Base-by-base conservation (phyloP, 2,329 filamentous ascomycete genomes). In the Colletotrichum nymphaeae region DNA sequence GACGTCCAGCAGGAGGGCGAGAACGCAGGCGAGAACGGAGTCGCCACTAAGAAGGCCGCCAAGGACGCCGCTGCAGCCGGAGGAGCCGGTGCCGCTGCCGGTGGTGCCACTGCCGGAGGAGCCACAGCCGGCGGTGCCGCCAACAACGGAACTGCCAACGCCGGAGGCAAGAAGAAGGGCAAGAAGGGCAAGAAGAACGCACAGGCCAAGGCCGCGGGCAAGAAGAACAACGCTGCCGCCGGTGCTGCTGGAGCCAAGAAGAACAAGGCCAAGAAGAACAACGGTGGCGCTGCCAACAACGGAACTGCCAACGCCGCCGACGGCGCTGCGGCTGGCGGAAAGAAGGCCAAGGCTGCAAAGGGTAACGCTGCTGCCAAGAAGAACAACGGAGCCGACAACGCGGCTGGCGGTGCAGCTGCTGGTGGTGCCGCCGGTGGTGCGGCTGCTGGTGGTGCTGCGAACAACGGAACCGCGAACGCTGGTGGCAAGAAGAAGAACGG, bases 281-380 rank as follows among this genome's bases (percentile, higher is more conserved):
- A 66, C 28, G 68, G 56, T 14, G 67, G 37, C 7, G 68, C 68
- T 9, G 69, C 69, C 16, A 70, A 70, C 19, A 75, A 74, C 57
- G 72, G 67, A 30, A 74, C 72, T 5, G 68, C 72, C 28, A 53
- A 62, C 11, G 72, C 71, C 14, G 35, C 5, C 26, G 67, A 56
- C 4, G 69, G 46, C 3, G 55, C 32, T 24, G 46, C 37, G 16
- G 49, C 12, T 30, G 49, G 32, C 22, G 22, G 26, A 5, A 42
- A 49, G 19, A 56, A 66, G n/a, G 46, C 11, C 46, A 57, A 67
- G 55, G 46, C 62, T 4, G 64, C 12, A 37, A 72, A 72, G 65
- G 56, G 19, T 1, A 19, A 42, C 16, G 37, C 37, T 7, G 37
- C 37, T 19, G 67, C 24, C 16, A 62, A 67, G 69, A 67, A 69